phyloP scores from a whole-genome alignment of 306 rosid species.

The Leucaena leucocephala region DNA sequence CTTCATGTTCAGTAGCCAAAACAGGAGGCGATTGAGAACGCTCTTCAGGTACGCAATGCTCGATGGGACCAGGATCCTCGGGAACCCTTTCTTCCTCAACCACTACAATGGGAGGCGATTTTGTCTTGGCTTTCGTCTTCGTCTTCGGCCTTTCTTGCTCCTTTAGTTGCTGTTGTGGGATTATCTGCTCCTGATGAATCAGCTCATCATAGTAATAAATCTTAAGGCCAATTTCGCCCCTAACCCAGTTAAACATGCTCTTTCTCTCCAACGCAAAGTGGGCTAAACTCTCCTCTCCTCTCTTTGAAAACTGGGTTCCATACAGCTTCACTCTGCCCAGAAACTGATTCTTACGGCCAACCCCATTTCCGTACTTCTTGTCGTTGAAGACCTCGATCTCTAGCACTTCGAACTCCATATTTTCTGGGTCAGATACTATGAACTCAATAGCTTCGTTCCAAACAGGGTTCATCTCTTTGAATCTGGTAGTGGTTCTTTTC shows the following conservation, averaged over 20 bases:
- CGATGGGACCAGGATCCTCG: constrained; percentile 46
- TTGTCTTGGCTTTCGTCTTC: constrained; percentile 29
- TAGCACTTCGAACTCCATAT: constrained; percentile 82
- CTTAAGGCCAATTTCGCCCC: constrained; percentile 82
- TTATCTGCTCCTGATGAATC: constrained; percentile 38
- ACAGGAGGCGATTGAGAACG: constrained; percentile 54
- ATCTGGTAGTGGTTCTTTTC: constrained; percentile 68
- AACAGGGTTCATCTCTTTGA: constrained; percentile 70
- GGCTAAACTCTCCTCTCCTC: constrained; percentile 73
- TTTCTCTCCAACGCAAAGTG: constrained; percentile 68
- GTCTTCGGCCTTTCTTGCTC: constrained; percentile 50
- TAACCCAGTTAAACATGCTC: constrained; percentile 83
- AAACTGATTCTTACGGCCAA: constrained; percentile 78
- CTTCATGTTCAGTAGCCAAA: constrained; percentile 42
- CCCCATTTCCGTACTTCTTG: constrained; percentile 69
- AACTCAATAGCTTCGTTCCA: constrained; percentile 89
- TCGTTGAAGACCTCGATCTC: constrained; percentile 88
- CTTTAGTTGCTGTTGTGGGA: constrained; percentile 20
- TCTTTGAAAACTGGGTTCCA: constrained; percentile 64
- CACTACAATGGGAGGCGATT: constrained; percentile 25
- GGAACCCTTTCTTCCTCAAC: constrained; percentile 57
- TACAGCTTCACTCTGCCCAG: constrained; percentile 79
- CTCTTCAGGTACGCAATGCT: constrained; percentile 34
- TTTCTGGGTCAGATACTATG: constrained; percentile 73
- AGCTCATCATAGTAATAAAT: constrained; percentile 65